Base-by-base conservation (phyloP, 805 yeast species). In the Ogataea haglerorum region DNA sequence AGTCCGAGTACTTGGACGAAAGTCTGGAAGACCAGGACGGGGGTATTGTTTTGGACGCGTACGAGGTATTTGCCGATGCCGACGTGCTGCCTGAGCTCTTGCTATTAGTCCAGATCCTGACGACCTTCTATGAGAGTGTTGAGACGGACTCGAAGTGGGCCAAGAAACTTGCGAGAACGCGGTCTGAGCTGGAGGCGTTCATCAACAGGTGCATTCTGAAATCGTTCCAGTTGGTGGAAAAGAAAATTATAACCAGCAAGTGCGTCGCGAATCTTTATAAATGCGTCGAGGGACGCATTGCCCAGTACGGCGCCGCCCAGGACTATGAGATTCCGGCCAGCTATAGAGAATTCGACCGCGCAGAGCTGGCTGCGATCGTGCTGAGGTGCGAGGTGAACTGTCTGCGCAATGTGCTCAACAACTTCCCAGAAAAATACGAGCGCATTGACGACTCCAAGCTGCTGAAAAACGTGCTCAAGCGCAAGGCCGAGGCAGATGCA, bases 11-110 rank as follows among this genome's bases (percentile, higher is more conserved):
- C 36, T 46, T 67, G n/a, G 60, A 52, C 26, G 63, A 61, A 36
- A 51, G 56, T 18, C 40, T 63, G 14, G 60, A 55, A 21, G 63
- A 58, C 24, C 49, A 47, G 5, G 65, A 58, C 10, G 57, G 51
- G 10, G 68, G 65, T 8, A 67, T 66, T 13, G 68, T 78, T 0
- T 51, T 75, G 24, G 84, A 80, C 12, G 67, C 80, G 0, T 85
- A 78, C 61, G 93, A 85, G 51, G 71, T 82, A 40, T 83, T 72
- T 51, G 54, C 47, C 2, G 69, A 76, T 30, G 79, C 81, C 9
- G 85, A 78, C 25, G 67, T 82, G 1, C 56, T 73, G 14, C 71
- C 81, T n/a, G 91, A 85, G 57, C 60, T 76, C 28, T 62, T 71
- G 1, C 59, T 82, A 15, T 38, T 84, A 4, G 42, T 81, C 5